Percentiles rank a stretch among this genome's conserved stretches.
Conservation (phyloP, 495 filamentous ascomycete genomes). For the Pyrenopolyporus hunteri region DNA sequence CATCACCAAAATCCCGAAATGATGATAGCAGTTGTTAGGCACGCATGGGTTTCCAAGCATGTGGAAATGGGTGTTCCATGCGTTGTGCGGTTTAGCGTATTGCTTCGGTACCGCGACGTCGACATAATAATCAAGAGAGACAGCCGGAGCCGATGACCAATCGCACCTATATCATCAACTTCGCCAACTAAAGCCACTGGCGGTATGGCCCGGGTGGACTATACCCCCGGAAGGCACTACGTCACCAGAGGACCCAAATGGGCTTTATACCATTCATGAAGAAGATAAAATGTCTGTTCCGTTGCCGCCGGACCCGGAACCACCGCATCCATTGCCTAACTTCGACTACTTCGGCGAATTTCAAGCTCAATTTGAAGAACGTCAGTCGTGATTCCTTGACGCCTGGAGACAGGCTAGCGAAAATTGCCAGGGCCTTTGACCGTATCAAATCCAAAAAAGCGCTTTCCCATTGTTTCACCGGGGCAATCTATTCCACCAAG, state of each 20-base stretch:
- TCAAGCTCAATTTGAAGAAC: background rate
- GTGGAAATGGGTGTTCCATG: slow-evolving; percentile 1
- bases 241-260: background rate
- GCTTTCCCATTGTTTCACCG: background rate
- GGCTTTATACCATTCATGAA: background rate
- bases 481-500: background rate
- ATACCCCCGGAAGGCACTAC: background rate
- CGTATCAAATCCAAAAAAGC: background rate
- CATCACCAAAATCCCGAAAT: background rate
- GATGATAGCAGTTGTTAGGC: background rate
- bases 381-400: background rate
- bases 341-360: slow-evolving; percentile 1
- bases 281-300: background rate
- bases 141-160: background rate
- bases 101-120: background rate
- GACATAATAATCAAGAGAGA: background rate
- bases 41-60: slow-evolving; percentile 36
- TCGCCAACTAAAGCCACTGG: background rate
- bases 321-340: background rate
- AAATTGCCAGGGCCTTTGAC: background rate
- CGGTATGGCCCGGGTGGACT: background rate
- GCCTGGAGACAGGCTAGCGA: background rate
- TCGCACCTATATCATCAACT: background rate
- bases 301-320: background rate
- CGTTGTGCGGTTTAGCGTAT: slow-evolving; percentile 6